Evolutionary conservation across 2,329 filamentous ascomycete genomes (phyloP), one percentile per base, ranked within the genome.

Genomic region (Curvularia sp.): DNA sequence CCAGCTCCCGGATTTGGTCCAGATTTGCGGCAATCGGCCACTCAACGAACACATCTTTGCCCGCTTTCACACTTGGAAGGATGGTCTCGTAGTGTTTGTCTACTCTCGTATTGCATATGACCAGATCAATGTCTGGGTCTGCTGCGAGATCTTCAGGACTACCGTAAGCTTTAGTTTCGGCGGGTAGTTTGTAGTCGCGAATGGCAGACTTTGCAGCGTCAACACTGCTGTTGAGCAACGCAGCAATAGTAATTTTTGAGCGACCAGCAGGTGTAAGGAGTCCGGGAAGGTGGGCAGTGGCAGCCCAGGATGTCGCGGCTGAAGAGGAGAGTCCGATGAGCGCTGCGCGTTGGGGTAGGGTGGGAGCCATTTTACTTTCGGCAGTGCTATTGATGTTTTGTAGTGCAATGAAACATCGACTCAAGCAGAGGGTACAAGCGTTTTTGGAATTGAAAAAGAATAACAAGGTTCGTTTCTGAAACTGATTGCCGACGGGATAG

Each of bases 271-370:
- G 63, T 6, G 68, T 70, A 0, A 83, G 83, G 2, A 89, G 82
- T 68, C 86, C 87, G 0, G 87, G 85, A 0, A 89, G 80, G 65
- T 89, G 86, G 3, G 83, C 85, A 24, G 67, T 63, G 18, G 77
- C 77, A 3, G 85, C 86, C 86, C 86, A 89, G 0, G 82, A 81
- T 5, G 79, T 81, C 20, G 77, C 77, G 48, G 83, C 81, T 1
- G 79, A 77, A 53, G 81, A 76, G 1, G 84, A 87, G 54, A 88
- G 84, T 43, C 86, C 86, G 57, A 88, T 80, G 26, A 88, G 78
- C 26, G 81, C 86, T 13, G 84, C 73, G 53, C 84, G 82, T 60
- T 87, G 84, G 8, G 81, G 83, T 15, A 60, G 65, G 4, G 43
- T 51, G 44, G 30, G 22, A 28, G 48, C 0, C 54, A 58, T 60